phyloP scores from a whole-genome alignment of 1,284 basidiomycete species.

The Clitocybe nebularis region DNA sequence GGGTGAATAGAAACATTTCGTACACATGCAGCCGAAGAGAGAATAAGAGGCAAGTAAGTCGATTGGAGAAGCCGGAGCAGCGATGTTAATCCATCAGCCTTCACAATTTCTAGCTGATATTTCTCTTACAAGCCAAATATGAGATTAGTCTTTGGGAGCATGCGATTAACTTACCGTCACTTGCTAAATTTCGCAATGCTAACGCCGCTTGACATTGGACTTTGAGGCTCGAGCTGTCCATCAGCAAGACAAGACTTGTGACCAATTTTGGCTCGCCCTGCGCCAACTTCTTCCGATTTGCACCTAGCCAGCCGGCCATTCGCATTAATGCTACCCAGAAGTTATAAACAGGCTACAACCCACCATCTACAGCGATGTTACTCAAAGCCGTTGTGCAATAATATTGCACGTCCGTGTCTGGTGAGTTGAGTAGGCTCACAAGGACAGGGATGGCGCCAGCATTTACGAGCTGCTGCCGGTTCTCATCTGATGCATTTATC shows the following conservation, averaged over 20 bases:
- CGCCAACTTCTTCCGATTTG: slow-evolving; percentile 94
- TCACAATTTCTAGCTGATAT: slow-evolving; percentile 99
- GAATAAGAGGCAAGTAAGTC: slow-evolving; percentile 96
- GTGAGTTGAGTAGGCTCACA: slow-evolving; percentile 92
- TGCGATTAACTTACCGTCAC: slow-evolving; percentile 71
- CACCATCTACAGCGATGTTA: slow-evolving; percentile 97
- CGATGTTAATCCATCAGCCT: slow-evolving; percentile 89
- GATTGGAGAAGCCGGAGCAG: slow-evolving; percentile 94
- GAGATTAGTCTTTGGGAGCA: background rate
- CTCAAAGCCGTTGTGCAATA: slow-evolving; percentile 99
- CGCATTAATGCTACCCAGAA: too few species aligned
- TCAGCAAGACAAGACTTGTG: slow-evolving; percentile 89
- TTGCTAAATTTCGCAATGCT: slow-evolving; percentile 94
- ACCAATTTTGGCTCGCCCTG: slow-evolving; percentile 95
- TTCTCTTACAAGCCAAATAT: slow-evolving; percentile 66
- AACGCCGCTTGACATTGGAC: slow-evolving; percentile 99
- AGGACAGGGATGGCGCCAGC: slow-evolving; percentile 98
- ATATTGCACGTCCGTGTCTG: slow-evolving; percentile 99
- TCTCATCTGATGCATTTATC: slow-evolving; percentile 71
- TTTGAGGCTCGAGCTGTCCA: slow-evolving; percentile 97
- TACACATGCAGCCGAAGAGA: slow-evolving; percentile 97
- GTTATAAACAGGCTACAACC: too few species aligned
- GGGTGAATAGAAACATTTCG: slow-evolving; percentile 99
- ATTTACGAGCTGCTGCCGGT: slow-evolving; percentile 96
- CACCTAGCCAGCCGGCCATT: too few species aligned